Evolutionary conservation across 2,329 filamentous ascomycete species (phyloP), one percentile per base, ranked within the genome.

Genomic region (Aspergillus arachidicola): DNA sequence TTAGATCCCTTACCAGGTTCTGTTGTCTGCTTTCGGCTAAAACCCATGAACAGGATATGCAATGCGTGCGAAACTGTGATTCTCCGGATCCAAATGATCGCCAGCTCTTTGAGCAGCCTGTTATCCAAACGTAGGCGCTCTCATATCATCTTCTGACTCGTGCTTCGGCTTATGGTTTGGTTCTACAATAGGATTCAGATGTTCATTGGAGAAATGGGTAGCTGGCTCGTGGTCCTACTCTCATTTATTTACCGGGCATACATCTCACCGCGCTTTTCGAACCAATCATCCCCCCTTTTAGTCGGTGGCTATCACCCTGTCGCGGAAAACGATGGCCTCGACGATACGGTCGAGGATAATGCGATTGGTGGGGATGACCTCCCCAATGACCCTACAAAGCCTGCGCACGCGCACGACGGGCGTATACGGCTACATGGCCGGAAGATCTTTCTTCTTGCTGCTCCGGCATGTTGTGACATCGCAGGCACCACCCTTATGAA

Each of bases 401-500:
- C 84, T 38, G 77, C 81, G 19, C 72, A 81, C 2, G 84, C 85
- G 57, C 79, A 84, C 14, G 87, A 88, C 30, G 83, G 89, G 3
- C 81, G 87, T 21, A 73, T 83, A 34, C 84, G 83, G 34, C 85
- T 98, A 26, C 82, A 82, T 41, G 94, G 94, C 12, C 87, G 83
- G 78, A 89, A 87, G 65, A 84, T 97, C 23, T 73, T 90, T 4
- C 79, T 98, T 34, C 86, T 99, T 59, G 90, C 93, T 9, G 82
- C 96, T 12, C 95, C 95, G 1, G 92, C 95, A 48, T 90, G 93
- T 74, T 97, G 94, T 80, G 95, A 99, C 76, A 97, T 98, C 68
- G 88, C 91, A 28, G 95, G 93, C 55, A 99, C 95, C 5, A 99
- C 95, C 4, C 86, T 98, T 60, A 98, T 99, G 94, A 99, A 99